Evolutionary conservation across 2,329 filamentous ascomycete genomes (phyloP), one percentile per base, ranked within the genome.

Genomic region (Calonectria multiphialidica): DNA sequence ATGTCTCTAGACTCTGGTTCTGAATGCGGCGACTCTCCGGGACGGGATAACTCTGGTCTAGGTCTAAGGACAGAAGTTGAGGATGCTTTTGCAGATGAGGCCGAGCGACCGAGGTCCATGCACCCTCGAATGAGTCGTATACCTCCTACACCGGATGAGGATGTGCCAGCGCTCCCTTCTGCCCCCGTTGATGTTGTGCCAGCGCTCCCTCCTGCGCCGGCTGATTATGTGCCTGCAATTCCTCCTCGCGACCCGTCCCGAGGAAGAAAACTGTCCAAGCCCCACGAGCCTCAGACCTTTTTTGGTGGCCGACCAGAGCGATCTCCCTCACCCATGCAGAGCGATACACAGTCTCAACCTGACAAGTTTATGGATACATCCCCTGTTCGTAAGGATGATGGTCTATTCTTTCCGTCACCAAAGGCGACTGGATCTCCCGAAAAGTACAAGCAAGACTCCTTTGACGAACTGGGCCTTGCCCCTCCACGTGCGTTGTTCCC

Each of bases 101-200:
- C 77, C n/a, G 79, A 90, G 68, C 89, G 94, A 68, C 94, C 94
- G 2, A 86, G 90, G 73, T 96, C 94, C 4, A 92, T 95, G 87
- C 92, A 96, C 78, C 93, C 94, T 28, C 90, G 92, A 33, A 90
- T 96, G 86, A 95, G 93, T 81, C 89, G 88, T 28, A 87, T 91
- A 65, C 88, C 88, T 13, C 86, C 87, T 2, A 88, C 87, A 0
- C 86, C 87, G 1, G 87, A 89, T 64, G 83, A 87, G 23, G 80
- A 81, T 25, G 18, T 45, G 12, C 57, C 57, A 23, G 33, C 42
- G 30, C 87, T 91, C 65, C 88, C 88, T 13, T 86, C 87, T 2
- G 88, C 86, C 0, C 86, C 87, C 2, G 87, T 89, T 65, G 83
- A 87, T 21, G 80, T 81, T 18, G 15, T 25, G 7, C 55, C 55